These are phyloP conservation scores for Flaveria trinervia DNA, from an alignment of 129 eudicot species.

Conservation along the genomic window DNA sequence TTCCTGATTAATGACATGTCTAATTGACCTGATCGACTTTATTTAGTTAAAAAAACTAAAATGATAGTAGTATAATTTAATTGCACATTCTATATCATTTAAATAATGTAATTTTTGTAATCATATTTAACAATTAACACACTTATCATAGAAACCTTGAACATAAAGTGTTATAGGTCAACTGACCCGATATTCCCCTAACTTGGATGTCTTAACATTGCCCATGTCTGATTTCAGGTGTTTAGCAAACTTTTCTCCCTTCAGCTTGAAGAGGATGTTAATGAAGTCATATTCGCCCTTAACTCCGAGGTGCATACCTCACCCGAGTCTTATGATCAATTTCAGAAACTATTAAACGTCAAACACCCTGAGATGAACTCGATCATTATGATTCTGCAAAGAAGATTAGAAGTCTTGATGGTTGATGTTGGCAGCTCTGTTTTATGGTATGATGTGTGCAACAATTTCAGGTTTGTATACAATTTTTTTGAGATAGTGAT, in stretches of 20 bases:
- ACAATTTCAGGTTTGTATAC: conserved; percentile 15
- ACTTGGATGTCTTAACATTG: background rate
- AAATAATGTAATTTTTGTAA: background rate
- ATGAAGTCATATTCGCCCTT: conserved; percentile 80
- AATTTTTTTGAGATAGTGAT: background rate
- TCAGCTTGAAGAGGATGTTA: conserved; percentile 84
- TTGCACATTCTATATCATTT: too few species aligned
- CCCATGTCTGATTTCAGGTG: conserved; percentile 55
- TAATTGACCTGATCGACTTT: too few species aligned
- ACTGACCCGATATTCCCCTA: background rate
- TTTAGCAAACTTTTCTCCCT: conserved; percentile 63
- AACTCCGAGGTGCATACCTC: conserved; percentile 39
- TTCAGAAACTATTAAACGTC: conserved; percentile 47
- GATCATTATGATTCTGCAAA: conserved; percentile 47
- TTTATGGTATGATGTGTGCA: background rate
- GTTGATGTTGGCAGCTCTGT: conserved; percentile 26
- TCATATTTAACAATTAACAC: background rate
- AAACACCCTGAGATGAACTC: conserved; percentile 46
- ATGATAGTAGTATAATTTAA: too few species aligned
- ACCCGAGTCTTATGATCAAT: conserved; percentile 48
- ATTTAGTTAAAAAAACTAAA: too few species aligned
- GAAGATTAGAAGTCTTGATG: conserved; percentile 52
- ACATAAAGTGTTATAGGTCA: background rate
- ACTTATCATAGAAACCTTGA: background rate
- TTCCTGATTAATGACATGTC: too few species aligned